Evolutionary conservation across 441 rosid genomes (phyloP).

Genomic region (Jatropha multifida): DNA sequence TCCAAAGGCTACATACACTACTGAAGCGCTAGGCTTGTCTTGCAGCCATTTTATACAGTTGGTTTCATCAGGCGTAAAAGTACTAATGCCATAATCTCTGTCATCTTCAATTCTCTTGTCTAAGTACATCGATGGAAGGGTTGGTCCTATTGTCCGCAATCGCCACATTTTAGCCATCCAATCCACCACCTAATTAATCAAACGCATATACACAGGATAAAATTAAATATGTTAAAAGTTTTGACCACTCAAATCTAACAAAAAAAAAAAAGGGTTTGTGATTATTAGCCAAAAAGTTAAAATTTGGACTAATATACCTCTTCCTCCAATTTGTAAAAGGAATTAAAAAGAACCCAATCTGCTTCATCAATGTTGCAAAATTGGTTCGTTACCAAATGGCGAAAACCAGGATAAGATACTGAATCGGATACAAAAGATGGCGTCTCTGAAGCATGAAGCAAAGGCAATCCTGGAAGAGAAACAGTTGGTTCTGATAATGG

Average conservation of each 20-base stretch:
- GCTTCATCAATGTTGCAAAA: slow-evolving; percentile 44
- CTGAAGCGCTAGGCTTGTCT: slow-evolving; percentile 36
- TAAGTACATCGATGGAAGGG: slow-evolving; percentile 49
- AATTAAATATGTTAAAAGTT: too few relatives aligned
- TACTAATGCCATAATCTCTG: slow-evolving; percentile 37
- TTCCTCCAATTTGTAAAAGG: slow-evolving; percentile 36
- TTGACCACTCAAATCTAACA: too few relatives aligned
- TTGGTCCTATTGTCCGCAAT: slow-evolving; percentile 47
- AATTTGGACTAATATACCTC: slow-evolving; percentile 26
- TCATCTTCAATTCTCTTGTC: slow-evolving; percentile 46
- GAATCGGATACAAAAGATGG: slow-evolving; percentile 36
- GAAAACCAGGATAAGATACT: slow-evolving; percentile 37
- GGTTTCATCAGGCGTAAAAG: slow-evolving; percentile 34
- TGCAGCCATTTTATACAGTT: slow-evolving; percentile 45
- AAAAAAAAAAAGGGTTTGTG: too few relatives aligned
- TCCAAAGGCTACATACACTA: slow-evolving; percentile 58
- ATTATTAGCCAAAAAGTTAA: too few relatives aligned
- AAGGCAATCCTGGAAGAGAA: slow-evolving; percentile 43
- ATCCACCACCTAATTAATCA: slow-evolving; percentile 30
- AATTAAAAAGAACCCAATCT: slow-evolving; percentile 46
- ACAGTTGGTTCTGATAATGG: slow-evolving; percentile 26
- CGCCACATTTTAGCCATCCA: slow-evolving; percentile 44
- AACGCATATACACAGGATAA: background rate
- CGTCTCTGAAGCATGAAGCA: slow-evolving; percentile 32
- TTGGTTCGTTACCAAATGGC: slow-evolving; percentile 38